These are phyloP conservation scores for Suhomyces pyralidae DNA, from an alignment of 805 yeast genomes.

Conservation along the genomic window DNA sequence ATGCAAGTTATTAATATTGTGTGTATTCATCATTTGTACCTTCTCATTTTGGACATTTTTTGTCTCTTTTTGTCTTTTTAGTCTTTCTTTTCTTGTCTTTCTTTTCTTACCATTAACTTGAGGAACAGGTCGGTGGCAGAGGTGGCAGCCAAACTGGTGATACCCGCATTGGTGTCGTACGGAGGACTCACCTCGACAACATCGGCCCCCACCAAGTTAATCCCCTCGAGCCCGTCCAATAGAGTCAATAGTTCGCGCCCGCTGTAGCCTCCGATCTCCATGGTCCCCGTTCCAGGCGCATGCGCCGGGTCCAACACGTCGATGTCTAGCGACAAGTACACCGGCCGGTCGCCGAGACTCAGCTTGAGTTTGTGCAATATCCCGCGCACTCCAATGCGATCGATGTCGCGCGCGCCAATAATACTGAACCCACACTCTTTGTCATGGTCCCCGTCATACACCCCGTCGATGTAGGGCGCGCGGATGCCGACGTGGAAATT, in stretches of 20 bases:
- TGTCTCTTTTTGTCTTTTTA: no score
- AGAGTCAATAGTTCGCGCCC: constrained; percentile 57
- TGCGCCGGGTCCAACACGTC: constrained; percentile 71
- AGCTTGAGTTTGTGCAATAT: constrained; percentile 35
- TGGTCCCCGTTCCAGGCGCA: constrained; percentile 80
- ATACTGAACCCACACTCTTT: constrained; percentile 47
- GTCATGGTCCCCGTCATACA: constrained; percentile 44
- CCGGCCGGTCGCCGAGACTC: constrained; percentile 38
- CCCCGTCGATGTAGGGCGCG: constrained; percentile 53
- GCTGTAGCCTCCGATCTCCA: constrained; percentile 73
- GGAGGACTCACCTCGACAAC: constrained; percentile 74
- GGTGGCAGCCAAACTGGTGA: constrained; percentile 63
- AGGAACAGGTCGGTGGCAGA: constrained; percentile 54
- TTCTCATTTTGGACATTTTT: no score
- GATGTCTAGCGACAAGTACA: constrained; percentile 47
- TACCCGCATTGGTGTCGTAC: constrained; percentile 56
- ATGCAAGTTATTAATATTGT: no score
- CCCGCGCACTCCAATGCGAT: constrained; percentile 34
- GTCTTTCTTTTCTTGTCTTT: no score
- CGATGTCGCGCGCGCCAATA: constrained; percentile 48
- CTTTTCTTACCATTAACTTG: constrained; percentile 46
- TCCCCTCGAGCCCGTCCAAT: constrained; percentile 56
- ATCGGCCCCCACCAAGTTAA: constrained; percentile 70
- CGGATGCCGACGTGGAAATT: constrained; percentile 63
- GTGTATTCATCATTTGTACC: no score